Evolutionary conservation across 148 eudicot species (phyloP), one percentile per base, ranked within the genome.

Genomic region (Cornus suecica): DNA sequence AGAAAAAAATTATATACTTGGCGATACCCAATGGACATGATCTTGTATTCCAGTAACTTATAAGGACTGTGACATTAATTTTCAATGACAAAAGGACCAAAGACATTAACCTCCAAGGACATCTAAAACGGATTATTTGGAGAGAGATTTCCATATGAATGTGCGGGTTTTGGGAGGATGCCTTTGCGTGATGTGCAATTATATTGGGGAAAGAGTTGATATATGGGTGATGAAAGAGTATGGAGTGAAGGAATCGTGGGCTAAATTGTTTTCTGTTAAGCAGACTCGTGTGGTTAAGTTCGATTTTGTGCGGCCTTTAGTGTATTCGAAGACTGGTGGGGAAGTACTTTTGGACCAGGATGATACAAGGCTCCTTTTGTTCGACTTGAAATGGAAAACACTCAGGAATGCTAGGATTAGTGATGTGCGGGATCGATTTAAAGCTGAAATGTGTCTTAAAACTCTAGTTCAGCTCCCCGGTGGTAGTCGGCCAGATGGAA

Each of bases 161-260:
- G 70, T 80, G 18, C 80, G 70, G 27, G 74, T 61, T 0, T 48
- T 87, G 45, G 81, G 76, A 2, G 84, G 80, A 29, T 72, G 68
- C 29, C 74, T 87, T 26, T 69, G 66, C 26, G 51, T 80, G 16
- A 1, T 80, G 24, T 22, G 83, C 41, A 69, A 68, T 69, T 73
- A 76, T 70, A 13, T 18, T 2, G 9, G 22, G 23, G 31, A 34
- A 28, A 23, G 66, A 25, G 64, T 58, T 52, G 86, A 87, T 41
- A 23, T 87, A 25, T 87, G 90, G 89, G 79, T 86, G 23, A 83
- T 86, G 89, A 75, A 81, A 34, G 78, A 70, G 41, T 87, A 84
- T 72, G 85, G 80, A 9, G 85, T 79, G 30, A 66, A 69, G 68
- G 79, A 82, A 16, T 81, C 87, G 16, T 87, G 89, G 89, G 64